Percentiles rank a stretch among this genome's conserved stretches.
Evolutionary conservation across 108 stramenopile species (phyloP).

Genomic region (Skeletonema grethae): DNA sequence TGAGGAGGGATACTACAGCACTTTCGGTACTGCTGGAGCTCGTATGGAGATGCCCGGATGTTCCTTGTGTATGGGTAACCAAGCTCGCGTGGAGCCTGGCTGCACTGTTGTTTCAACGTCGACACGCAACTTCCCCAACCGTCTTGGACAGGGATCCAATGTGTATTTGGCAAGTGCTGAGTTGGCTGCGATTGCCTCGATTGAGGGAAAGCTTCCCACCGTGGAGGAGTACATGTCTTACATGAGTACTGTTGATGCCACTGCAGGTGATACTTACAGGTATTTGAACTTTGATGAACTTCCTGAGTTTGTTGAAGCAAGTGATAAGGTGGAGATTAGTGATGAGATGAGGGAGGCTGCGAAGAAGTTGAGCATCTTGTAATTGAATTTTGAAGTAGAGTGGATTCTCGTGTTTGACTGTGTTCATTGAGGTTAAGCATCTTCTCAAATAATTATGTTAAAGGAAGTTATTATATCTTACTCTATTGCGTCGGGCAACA

Average conservation of each 20-base stretch:
- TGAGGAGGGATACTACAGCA: slow-evolving; percentile 95
- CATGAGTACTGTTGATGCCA: slow-evolving; percentile 79
- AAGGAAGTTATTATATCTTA: too few species aligned
- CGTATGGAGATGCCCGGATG: slow-evolving; percentile 98
- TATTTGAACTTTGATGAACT: slow-evolving; percentile 96
- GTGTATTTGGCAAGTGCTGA: slow-evolving; percentile 94
- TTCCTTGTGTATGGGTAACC: slow-evolving; percentile 97
- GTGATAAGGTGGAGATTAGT: slow-evolving; percentile 82
- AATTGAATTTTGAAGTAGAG: neutral
- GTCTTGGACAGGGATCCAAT: slow-evolving; percentile 94
- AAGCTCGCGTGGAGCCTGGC: slow-evolving; percentile 93
- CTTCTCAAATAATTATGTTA: too few species aligned
- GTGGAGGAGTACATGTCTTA: slow-evolving; percentile 88
- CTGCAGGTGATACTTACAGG: slow-evolving; percentile 91
- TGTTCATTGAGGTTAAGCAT: too few species aligned
- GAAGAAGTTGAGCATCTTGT: slow-evolving; percentile 62
- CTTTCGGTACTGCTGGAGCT: slow-evolving; percentile 91
- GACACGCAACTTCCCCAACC: slow-evolving; percentile 97
- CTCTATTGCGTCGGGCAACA: too few species aligned
- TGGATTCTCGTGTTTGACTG: neutral
- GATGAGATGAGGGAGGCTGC: slow-evolving; percentile 91
- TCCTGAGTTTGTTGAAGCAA: slow-evolving; percentile 85
- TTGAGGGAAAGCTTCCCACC: slow-evolving; percentile 88
- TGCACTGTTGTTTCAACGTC: slow-evolving; percentile 93
- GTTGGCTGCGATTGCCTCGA: slow-evolving; percentile 87